Conservation (phyloP, 164 flowering plant genomes). For the Cinnamomum chago region DNA sequence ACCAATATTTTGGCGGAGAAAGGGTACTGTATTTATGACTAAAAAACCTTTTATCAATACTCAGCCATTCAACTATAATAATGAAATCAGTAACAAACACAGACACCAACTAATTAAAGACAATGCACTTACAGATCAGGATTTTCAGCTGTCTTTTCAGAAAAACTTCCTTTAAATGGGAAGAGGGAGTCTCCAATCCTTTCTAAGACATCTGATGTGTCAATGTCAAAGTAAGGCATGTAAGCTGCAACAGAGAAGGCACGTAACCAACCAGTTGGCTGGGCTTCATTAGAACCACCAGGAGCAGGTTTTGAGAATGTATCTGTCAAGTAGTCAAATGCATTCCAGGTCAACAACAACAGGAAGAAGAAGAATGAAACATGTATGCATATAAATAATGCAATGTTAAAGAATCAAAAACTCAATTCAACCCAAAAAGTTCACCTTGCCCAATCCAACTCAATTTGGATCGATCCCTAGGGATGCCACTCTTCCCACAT, state of each 20-base stretch:
- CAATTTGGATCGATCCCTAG: too few relatives aligned
- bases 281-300: constrained; percentile 61
- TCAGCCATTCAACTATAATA: neutral
- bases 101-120: neutral
- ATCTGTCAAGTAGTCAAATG: constrained; percentile 42
- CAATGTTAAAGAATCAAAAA: too few relatives aligned
- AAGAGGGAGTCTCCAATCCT: constrained; percentile 87
- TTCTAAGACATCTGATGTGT: constrained; percentile 91
- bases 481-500: too few relatives aligned
- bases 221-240: constrained; percentile 94
- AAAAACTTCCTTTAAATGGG: constrained; percentile 83
- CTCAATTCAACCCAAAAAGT: too few relatives aligned
- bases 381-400: too few relatives aligned
- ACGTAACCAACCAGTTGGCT: constrained; percentile 73
- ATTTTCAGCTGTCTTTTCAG: constrained; percentile 66
- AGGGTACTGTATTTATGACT: too few relatives aligned
- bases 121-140: constrained; percentile 80
- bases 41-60: too few relatives aligned
- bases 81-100: neutral
- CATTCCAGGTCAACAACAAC: neutral
- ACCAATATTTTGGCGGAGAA: too few relatives aligned
- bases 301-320: constrained; percentile 71
- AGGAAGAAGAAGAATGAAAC: too few relatives aligned
- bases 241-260: constrained; percentile 67
- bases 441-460: too few relatives aligned